Evolutionary conservation across 345 rosid species (phyloP).

Genomic region (Alliaria petiolata): DNA sequence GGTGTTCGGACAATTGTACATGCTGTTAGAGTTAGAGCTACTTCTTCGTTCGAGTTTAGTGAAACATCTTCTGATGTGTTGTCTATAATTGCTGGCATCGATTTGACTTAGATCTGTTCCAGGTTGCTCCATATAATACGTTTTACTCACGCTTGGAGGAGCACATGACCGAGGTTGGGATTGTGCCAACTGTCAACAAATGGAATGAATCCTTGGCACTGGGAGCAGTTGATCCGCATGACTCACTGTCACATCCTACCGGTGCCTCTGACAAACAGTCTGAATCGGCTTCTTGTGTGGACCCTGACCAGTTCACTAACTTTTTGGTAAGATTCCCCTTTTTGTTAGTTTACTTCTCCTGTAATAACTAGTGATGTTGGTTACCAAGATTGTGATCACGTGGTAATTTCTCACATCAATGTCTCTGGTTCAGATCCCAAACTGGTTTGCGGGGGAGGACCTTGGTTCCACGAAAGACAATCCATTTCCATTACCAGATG

Average conservation of each 20-base stretch:
- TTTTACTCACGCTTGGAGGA: slow-evolving; percentile 82
- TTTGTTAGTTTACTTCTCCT: not conserved
- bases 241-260: slow-evolving; percentile 87
- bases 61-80: not conserved
- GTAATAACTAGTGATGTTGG: not conserved
- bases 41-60: not conserved
- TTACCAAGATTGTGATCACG: not conserved
- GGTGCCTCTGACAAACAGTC: slow-evolving; percentile 86
- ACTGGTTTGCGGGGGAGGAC: slow-evolving; percentile 73
- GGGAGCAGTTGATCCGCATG: slow-evolving; percentile 86
- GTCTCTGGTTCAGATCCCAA: slow-evolving; percentile 68
- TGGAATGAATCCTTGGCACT: slow-evolving; percentile 88
- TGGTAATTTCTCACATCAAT: not conserved
- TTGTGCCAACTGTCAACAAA: slow-evolving; percentile 70
- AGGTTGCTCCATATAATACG: slow-evolving; percentile 98
- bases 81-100: slow-evolving; percentile 14
- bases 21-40: not conserved
- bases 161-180: slow-evolving; percentile 81
- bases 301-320: slow-evolving; percentile 83
- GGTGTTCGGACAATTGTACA: not conserved
- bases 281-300: slow-evolving; percentile 68
- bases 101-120: slow-evolving; percentile 19
- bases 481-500: slow-evolving; percentile 82
- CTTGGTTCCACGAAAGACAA: slow-evolving; percentile 72
- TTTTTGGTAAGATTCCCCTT: slow-evolving; percentile 58